These are phyloP conservation scores for Avena eriantha DNA, from an alignment of 176 grass and related monocot species.

Conservation along the genomic window DNA sequence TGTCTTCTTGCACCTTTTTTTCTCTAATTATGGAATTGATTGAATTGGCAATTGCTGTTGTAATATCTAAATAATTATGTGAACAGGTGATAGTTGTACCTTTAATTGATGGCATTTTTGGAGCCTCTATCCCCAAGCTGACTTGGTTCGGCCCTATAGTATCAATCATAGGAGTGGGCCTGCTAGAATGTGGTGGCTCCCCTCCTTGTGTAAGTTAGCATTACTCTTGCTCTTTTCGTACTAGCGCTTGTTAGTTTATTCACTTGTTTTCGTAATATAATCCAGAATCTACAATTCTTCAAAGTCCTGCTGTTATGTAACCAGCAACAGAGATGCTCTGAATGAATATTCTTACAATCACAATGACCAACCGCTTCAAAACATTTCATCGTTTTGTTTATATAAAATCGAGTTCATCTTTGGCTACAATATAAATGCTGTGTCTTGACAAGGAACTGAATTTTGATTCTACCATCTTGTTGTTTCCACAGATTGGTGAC, in stretches of 20 bases:
- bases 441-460: background rate
- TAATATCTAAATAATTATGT: slow-evolving; percentile 25
- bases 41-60: background rate
- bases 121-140: slow-evolving; percentile 62
- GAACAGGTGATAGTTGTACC: slow-evolving; percentile 87
- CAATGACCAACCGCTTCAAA: background rate
- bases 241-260: slow-evolving; percentile 31
- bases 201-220: slow-evolving; percentile 80
- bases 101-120: slow-evolving; percentile 85
- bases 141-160: slow-evolving; percentile 78
- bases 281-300: background rate
- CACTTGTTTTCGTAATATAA: background rate
- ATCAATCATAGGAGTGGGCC: slow-evolving; percentile 69
- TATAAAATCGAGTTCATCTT: background rate
- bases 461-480: background rate
- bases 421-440: background rate
- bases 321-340: background rate
- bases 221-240: background rate
- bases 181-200: slow-evolving; percentile 81
- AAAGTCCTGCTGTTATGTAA: slow-evolving; percentile 3
- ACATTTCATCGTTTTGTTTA: background rate
- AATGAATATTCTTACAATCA: background rate
- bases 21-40: background rate
- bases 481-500: slow-evolving; percentile 70
- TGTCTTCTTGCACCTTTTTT: slow-evolving; percentile 7